Evolutionary conservation across 805 yeast genomes (phyloP).

Genomic region (Torulaspora quercuum): DNA sequence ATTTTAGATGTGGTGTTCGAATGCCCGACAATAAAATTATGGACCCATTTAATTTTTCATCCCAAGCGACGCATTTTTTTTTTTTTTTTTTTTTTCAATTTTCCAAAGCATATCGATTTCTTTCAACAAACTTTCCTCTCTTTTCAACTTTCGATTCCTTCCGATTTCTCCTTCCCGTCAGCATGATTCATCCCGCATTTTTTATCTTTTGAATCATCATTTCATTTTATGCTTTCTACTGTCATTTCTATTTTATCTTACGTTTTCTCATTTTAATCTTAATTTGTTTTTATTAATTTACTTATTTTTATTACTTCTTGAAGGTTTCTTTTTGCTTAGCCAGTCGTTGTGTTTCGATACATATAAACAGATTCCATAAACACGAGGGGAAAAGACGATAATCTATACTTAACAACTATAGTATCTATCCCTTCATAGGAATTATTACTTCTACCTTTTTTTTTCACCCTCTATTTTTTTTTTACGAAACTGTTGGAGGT

Average conservation of each 20-base stretch:
- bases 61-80: slow-evolving; percentile 18
- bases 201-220: slow-evolving; percentile 3
- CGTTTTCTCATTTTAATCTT: neutral
- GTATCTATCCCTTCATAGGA: slow-evolving; percentile 15
- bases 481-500: slow-evolving; percentile 17
- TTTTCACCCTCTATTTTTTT: slow-evolving; percentile 8
- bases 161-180: slow-evolving; percentile 2
- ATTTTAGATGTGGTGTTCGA: too few species aligned
- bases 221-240: neutral
- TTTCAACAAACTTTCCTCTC: slow-evolving; percentile 1
- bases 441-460: slow-evolving; percentile 7
- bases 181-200: slow-evolving; percentile 13
- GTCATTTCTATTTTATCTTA: neutral
- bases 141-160: slow-evolving; percentile 3
- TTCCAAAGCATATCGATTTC: slow-evolving; percentile 10
- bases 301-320: slow-evolving; percentile 1
- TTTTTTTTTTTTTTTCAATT: slow-evolving; percentile 5
- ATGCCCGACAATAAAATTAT: neutral
- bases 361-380: slow-evolving; percentile 10
- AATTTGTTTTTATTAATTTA: slow-evolving; percentile 1
- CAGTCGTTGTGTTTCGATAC: slow-evolving; percentile 6
- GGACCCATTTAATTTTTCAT: neutral
- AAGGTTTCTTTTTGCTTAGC: slow-evolving; percentile 1
- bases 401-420: slow-evolving; percentile 6
- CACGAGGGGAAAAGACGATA: slow-evolving; percentile 10